Evolutionary conservation across 2,329 filamentous ascomycete species (phyloP), one percentile per base, ranked within the genome.

Genomic region (Sarocladium oryzae): DNA sequence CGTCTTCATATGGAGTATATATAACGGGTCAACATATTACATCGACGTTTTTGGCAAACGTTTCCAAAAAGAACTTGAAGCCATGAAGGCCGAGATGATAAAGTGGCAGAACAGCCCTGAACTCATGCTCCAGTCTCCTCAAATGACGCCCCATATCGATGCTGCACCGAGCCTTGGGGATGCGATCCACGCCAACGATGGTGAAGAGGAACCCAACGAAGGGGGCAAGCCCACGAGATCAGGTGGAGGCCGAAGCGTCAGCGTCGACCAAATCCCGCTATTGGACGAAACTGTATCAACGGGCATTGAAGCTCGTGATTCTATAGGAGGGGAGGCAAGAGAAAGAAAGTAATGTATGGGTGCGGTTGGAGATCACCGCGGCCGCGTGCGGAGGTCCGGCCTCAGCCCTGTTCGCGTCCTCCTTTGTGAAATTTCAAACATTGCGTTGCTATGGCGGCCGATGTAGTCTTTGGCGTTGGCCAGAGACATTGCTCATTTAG

Each of bases 1-100:
- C 2, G 84, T 99, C n/a, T 97, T 99, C 63, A 77, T 82, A 38
- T 96, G 91, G 90, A 95, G 89, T 59, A 86, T 96, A 52, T 95
- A 96, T 73, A 99, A 99, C 60, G 93, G 93, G 28, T 89, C 93
- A 16, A 97, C 91, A 1, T 99, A 88, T 68, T 99, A 99, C 69
- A 97, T 99, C 62, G 93, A 99, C 61, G 89, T 97, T 2, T 99
- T 97, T 65, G 93, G 95, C 51, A 95, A 88, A 61, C 83, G 91
- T 2, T 97, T 99, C 75, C 89, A 99, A 73, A 96, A 92, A 64
- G 93, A 99, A 67, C 76, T 99, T 11, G 91, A 99, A 65, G 79
- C 85, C 50, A 79, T 99, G 71, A 91, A 87, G 69, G 82, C 82
- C 51, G 93, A 99, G 63, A 90, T 99, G 8, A 80, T 85, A 41